Evolutionary conservation across 805 yeast genomes (phyloP), one percentile per base, ranked within the genome.

Genomic region (Lipomyces chichibuensis): DNA sequence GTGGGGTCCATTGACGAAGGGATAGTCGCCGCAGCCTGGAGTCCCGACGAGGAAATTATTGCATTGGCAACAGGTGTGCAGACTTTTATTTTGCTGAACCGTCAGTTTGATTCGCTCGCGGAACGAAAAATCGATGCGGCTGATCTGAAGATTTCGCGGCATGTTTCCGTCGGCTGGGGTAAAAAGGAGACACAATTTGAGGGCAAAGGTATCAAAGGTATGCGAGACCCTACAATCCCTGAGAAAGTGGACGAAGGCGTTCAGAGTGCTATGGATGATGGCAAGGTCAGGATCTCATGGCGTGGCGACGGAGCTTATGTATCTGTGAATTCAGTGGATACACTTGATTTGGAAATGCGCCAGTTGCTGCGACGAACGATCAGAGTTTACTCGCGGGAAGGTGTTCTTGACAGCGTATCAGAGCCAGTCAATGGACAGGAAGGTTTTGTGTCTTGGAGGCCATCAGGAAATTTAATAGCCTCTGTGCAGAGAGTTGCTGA

Each of bases 141-240:
- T 8, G 99, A 95, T 76, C 81, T 93, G 58, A 79, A 85, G 60
- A 80, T 82, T 39, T 88, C 92, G 1, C 88, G 87, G 71, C 97
- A 95, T 75, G 97, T 95, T 49, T 88, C 94, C 33, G 97, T 95
- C 55, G 99, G 99, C 32, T 95, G 99, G 99, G 99, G 99, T 75
- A 90, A 89, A 69, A 88, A 89, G 72, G 98, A 94, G 77, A 95
- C 99, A 0, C 99, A 95, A 79, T 95, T 95, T 78, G 87, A 89
- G 78, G 99, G 99, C 61, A 88, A 85, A 74, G 99, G 99, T 70
- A 95, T 90, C 37, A 88, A 88, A 74, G 75, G 85, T 67, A 96
- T 90, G 78, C 83, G 84, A 6, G 99, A 95, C 77, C 99, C 98
- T 35, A 95, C 99, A 0, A 88, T 94, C 78, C 88, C 88, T 0